Conservation (phyloP, 768 basidiomycete species). For the Roridomyces roridus region DNA sequence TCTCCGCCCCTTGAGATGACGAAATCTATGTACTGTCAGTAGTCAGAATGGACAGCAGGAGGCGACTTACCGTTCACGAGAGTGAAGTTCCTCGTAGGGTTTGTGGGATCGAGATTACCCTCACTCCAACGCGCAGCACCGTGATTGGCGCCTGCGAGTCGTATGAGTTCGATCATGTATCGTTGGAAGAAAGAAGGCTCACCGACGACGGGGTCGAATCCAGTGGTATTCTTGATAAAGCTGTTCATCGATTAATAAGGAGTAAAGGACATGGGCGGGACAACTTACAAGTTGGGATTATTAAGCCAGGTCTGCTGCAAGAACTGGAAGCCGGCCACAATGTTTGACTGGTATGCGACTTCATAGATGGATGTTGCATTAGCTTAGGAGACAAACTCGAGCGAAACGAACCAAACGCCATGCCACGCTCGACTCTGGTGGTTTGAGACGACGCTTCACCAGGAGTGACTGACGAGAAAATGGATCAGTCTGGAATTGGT, state of each 20-base stretch:
- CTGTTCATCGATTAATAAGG: too few relatives aligned
- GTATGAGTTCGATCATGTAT: too few relatives aligned
- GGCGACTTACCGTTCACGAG: neutral
- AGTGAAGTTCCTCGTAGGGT: neutral
- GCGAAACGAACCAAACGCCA: too few relatives aligned
- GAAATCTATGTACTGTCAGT: too few relatives aligned
- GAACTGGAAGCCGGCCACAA: constrained; percentile 11
- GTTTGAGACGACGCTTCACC: neutral
- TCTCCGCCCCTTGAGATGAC: constrained; percentile 12
- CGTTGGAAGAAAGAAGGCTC: too few relatives aligned
- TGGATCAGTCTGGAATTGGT: neutral
- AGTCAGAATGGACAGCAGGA: too few relatives aligned
- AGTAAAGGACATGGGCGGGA: too few relatives aligned
- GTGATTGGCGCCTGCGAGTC: too few relatives aligned
- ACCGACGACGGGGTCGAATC: neutral
- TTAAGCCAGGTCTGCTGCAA: constrained; percentile 14
- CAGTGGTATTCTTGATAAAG: neutral
- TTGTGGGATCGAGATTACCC: neutral
- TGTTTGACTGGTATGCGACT: constrained; percentile 17
- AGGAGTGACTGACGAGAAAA: neutral
- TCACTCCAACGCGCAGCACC: neutral
- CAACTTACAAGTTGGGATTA: neutral
- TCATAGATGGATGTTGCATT: too few relatives aligned
- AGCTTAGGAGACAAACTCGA: too few relatives aligned
- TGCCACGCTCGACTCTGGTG: constrained; percentile 3